Evolutionary conservation across 257 asterid genomes (phyloP).

Genomic region (Nemophila menziesii): DNA sequence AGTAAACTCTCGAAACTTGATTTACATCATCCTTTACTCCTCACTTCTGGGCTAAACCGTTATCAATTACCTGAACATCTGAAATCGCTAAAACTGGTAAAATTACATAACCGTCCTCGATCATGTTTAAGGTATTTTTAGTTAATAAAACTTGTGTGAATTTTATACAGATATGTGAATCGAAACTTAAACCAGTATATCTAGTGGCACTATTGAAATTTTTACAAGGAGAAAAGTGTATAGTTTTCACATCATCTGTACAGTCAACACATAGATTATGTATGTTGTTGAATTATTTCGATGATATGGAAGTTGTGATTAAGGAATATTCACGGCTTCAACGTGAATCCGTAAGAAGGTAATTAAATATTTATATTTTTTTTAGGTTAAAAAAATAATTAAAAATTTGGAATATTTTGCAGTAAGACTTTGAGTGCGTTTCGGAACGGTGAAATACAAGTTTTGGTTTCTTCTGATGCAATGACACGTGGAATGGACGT

Average conservation of each 20-base stretch:
- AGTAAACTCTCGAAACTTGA: constrained; percentile 84
- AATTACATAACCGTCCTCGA: constrained; percentile 5
- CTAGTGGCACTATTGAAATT: constrained; percentile 67
- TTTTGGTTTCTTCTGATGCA: constrained; percentile 79
- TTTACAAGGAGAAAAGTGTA: constrained; percentile 64
- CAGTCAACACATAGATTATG: constrained; percentile 77
- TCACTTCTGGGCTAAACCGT: constrained; percentile 61
- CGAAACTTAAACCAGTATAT: constrained; percentile 74
- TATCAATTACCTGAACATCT: constrained; percentile 72
- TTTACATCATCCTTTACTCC: constrained; percentile 75
- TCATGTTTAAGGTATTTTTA: constrained; percentile 1
- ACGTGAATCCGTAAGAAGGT: constrained; percentile 77
- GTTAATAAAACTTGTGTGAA: background rate
- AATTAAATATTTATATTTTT: background rate
- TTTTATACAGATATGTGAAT: constrained; percentile 53
- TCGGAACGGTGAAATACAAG: constrained; percentile 56
- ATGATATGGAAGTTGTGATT: constrained; percentile 44
- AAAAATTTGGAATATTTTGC: constrained; percentile 18
- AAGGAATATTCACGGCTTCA: constrained; percentile 84
- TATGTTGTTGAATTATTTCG: constrained; percentile 51
- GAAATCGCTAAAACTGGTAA: constrained; percentile 74
- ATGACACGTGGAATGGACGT: constrained; percentile 97
- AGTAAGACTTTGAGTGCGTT: constrained; percentile 74
- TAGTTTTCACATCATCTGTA: constrained; percentile 83
- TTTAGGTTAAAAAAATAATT: no score